phyloP scores from a whole-genome alignment of 179 eudicot genomes.

The Pouteria campechiana region DNA sequence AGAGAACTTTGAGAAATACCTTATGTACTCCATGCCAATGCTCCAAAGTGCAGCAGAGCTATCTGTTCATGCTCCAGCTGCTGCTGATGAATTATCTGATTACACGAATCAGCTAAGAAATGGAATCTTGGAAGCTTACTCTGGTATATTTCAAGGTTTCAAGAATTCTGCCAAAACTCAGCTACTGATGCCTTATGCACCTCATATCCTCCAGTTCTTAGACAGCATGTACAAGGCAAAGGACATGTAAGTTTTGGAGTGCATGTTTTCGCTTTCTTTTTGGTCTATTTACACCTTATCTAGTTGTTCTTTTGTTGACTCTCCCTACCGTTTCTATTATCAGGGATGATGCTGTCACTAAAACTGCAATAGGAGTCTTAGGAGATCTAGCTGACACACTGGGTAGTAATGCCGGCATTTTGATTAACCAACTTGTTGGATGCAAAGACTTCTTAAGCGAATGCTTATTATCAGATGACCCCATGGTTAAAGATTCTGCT shows the following conservation, averaged over 20 bases:
- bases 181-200: constrained; percentile 71
- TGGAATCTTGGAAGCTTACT: constrained; percentile 89
- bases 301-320: neutral
- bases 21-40: constrained; percentile 65
- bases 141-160: constrained; percentile 84
- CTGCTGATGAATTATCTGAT: constrained; percentile 72
- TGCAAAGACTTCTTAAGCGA: constrained; percentile 48
- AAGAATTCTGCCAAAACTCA: constrained; percentile 76
- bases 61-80: constrained; percentile 52
- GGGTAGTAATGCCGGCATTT: constrained; percentile 41
- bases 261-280: constrained; percentile 2
- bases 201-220: constrained; percentile 73
- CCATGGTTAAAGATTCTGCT: constrained; percentile 73
- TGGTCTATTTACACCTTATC: neutral
- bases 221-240: constrained; percentile 52
- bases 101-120: constrained; percentile 71
- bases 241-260: constrained; percentile 25
- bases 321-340: too few species aligned
- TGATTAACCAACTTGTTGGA: constrained; percentile 39
- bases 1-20: constrained; percentile 69
- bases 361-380: constrained; percentile 75
- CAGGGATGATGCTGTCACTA: constrained; percentile 82
- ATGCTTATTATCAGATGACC: constrained; percentile 72
- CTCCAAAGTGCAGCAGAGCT: constrained; percentile 84
- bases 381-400: constrained; percentile 92